These are phyloP conservation scores for Senna tora DNA, from an alignment of 306 rosid genomes.

Conservation along the genomic window DNA sequence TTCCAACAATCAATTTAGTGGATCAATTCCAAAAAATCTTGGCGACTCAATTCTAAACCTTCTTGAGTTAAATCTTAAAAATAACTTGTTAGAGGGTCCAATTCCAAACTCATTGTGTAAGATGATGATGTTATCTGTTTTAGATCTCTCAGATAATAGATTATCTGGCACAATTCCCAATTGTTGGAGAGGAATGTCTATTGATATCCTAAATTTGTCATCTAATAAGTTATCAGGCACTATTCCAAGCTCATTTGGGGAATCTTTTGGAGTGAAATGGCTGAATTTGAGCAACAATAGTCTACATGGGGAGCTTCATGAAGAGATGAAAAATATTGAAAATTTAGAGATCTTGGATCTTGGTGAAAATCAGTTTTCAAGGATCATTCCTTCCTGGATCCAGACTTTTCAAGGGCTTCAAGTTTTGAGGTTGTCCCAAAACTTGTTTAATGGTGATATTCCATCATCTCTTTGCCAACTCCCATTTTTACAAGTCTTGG, in stretches of 20 bases:
- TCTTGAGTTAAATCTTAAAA: too few species aligned
- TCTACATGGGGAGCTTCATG: background rate
- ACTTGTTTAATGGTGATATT: background rate
- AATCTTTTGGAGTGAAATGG: background rate
- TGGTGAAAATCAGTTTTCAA: background rate
- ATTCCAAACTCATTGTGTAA: background rate
- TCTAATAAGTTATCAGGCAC: background rate
- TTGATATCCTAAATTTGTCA: background rate
- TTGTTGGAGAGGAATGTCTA: background rate
- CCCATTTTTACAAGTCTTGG: background rate
- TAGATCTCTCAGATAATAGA: background rate
- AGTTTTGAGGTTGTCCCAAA: background rate
- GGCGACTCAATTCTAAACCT: too few species aligned
- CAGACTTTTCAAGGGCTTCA: background rate
- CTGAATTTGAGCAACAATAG: background rate
- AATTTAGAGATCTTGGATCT: background rate
- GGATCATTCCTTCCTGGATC: background rate
- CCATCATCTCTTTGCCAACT: background rate
- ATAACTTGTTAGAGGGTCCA: background rate
- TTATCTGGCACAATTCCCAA: background rate
- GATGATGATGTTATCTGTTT: rapidly evolving
- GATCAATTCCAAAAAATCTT: too few species aligned
- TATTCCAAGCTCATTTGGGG: background rate
- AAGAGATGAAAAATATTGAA: background rate
- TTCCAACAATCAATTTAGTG: too few species aligned